Conservation (phyloP, 2,329 filamentous ascomycete genomes). For the Stromatinia cepivora region DNA sequence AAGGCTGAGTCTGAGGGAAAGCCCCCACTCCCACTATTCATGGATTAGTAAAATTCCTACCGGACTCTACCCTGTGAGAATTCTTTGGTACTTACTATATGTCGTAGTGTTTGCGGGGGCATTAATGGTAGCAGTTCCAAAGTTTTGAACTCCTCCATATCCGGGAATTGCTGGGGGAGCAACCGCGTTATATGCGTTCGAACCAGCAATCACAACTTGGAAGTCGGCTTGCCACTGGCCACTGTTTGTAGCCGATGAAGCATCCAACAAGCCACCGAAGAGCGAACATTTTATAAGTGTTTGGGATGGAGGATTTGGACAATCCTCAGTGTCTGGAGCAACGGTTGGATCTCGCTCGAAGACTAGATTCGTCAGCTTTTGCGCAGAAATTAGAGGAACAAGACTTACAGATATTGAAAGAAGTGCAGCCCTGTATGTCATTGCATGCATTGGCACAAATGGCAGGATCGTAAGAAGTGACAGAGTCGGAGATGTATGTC, state of each 20-base stretch:
- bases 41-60: not conserved
- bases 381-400: not conserved
- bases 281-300: constrained; percentile 23
- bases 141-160: constrained; percentile 36
- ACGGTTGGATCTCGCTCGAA: constrained; percentile 21
- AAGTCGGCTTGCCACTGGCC: constrained; percentile 22
- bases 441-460: constrained; percentile 23
- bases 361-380: constrained; percentile 6
- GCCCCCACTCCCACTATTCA: constrained; percentile 33
- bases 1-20: constrained; percentile 38
- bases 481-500: constrained; percentile 20
- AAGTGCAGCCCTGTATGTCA: constrained; percentile 20
- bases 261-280: constrained; percentile 18
- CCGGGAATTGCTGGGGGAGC: constrained; percentile 30
- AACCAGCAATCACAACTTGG: constrained; percentile 23
- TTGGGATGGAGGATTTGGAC: constrained; percentile 19
- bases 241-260: constrained; percentile 17
- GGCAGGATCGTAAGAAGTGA: constrained; percentile 21
- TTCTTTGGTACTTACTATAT: constrained; percentile 27
- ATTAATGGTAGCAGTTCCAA: constrained; percentile 40
- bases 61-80: not conserved
- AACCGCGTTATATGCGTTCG: constrained; percentile 17
- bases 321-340: constrained; percentile 12
- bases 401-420: constrained; percentile 21
- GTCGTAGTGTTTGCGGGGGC: constrained; percentile 36